Percentiles rank a stretch among this genome's conserved stretches.
Conservation (phyloP, 2,329 filamentous ascomycete species). For the Boeremia exigua region DNA sequence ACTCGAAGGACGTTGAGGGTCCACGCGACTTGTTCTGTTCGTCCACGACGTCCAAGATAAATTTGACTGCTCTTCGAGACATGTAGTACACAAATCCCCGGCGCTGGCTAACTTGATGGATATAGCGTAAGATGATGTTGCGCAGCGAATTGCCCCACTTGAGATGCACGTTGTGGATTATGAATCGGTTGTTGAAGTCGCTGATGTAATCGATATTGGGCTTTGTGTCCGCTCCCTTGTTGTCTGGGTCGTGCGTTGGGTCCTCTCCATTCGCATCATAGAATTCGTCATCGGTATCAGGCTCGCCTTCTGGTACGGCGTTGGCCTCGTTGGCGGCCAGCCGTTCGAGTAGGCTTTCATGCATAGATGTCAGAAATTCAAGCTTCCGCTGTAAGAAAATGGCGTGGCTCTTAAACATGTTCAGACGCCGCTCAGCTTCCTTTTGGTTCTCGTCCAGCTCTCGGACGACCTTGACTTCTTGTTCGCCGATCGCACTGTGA, state of each 20-base stretch:
- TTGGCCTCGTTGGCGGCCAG: slow-evolving; percentile 63
- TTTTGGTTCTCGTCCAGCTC: slow-evolving; percentile 60
- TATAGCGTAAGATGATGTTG: slow-evolving; percentile 96
- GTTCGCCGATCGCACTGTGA: slow-evolving; percentile 73
- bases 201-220: slow-evolving; percentile 82
- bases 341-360: slow-evolving; percentile 63
- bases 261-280: slow-evolving; percentile 62
- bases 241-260: slow-evolving; percentile 53
- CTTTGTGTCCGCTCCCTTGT: slow-evolving; percentile 66
- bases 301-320: slow-evolving; percentile 51
- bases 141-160: slow-evolving; percentile 98
- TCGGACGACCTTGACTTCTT: slow-evolving; percentile 68
- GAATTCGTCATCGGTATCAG: slow-evolving; percentile 53
- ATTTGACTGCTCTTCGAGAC: slow-evolving; percentile 93
- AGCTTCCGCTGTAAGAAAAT: slow-evolving; percentile 64
- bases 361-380: slow-evolving; percentile 64
- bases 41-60: slow-evolving; percentile 96
- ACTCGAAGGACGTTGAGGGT: slow-evolving; percentile 34
- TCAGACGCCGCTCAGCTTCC: slow-evolving; percentile 62
- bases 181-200: slow-evolving; percentile 98
- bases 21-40: slow-evolving; percentile 76
- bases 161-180: slow-evolving; percentile 94
- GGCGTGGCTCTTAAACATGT: slow-evolving; percentile 62
- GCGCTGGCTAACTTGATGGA: slow-evolving; percentile 94
- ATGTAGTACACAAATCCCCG: slow-evolving; percentile 98